Base-by-base conservation (phyloP, 306 rosid species). In the Ochetophila trinervis region DNA sequence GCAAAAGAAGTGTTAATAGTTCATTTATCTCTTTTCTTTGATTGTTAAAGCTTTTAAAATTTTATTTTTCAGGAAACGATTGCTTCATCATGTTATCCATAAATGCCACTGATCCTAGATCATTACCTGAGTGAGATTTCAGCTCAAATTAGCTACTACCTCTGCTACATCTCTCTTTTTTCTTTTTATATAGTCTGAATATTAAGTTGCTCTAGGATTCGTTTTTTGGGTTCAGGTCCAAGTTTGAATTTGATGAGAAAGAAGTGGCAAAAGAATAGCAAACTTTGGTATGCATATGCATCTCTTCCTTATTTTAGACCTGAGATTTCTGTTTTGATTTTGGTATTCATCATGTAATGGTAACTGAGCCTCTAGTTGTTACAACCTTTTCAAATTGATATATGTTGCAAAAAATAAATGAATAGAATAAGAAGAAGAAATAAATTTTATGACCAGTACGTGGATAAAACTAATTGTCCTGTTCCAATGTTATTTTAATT, bases 81-180 rank as follows among this genome's bases (percentile, higher is more conserved):
- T 69, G 67, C 65, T 65, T 47, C 70, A 55, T 74, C 19, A 1
- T 47, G 34, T 30, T 79, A 35, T 74, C 57, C 53, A 63, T 79
- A 34, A 49, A 58, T 65, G 47, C 61, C 57, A 21, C 12, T 18
- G 76, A 74, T 36, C 83, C 83, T 60, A 69, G 57, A 79, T 74
- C 76, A 35, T 69, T 79, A 36, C 74, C 79, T 30, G 83, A 79
- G 83, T 74, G 60, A 79, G 79, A 64, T 74, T 49, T 64, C 60
- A 64, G 48, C 58, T 57, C 20, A 17, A 19, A 55, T 48, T 53
- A 53, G 66, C 57, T 37, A n/a, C 56, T 19, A 42, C 44, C 9
- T 16, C 34, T 44, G 59, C 54, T 35, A 50, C 57, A 20, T 63
- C 45, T 35, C 34, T 48, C 42, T 13, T 78, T 35, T 57, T 1